Evolutionary conservation across 2,329 filamentous ascomycete genomes (phyloP).

Genomic region (Cladorrhinum sp.): DNA sequence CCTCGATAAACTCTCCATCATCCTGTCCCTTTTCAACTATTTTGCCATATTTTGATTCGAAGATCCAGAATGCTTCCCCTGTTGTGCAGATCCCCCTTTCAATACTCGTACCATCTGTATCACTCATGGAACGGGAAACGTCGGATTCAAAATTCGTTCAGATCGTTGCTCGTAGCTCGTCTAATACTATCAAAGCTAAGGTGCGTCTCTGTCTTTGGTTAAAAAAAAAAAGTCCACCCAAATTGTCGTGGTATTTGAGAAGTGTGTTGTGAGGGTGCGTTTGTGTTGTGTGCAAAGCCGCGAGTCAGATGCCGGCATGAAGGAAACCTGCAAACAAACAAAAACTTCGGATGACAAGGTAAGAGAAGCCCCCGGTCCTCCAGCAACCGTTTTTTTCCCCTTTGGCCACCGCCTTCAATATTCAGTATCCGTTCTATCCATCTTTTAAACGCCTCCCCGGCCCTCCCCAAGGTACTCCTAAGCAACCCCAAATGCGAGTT

Average conservation of each 20-base stretch:
- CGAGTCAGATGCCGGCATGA: neutral
- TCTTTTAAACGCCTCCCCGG: neutral
- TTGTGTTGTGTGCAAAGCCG: neutral
- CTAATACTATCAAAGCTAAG: neutral
- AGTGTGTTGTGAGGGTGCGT: neutral
- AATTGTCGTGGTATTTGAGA: neutral
- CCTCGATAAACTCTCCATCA: neutral
- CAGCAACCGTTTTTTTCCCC: neutral
- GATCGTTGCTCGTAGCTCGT: neutral
- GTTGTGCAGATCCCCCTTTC: slow-evolving; percentile 12
- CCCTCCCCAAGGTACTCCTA: too few relatives aligned
- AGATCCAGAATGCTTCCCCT: neutral
- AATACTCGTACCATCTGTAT: slow-evolving; percentile 6
- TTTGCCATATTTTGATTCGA: neutral
- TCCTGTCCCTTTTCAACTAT: neutral
- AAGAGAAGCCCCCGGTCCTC: neutral
- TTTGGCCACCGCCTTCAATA: neutral
- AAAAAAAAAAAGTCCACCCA: neutral
- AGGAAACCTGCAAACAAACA: neutral
- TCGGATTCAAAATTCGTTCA: neutral
- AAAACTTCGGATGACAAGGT: neutral
- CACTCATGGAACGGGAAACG: neutral
- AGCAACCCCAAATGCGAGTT: too few relatives aligned
- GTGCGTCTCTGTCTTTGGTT: neutral
- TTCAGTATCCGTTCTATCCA: neutral